phyloP scores from a whole-genome alignment of 192 early-diverging fungal genomes.

The Backusella luteola region DNA sequence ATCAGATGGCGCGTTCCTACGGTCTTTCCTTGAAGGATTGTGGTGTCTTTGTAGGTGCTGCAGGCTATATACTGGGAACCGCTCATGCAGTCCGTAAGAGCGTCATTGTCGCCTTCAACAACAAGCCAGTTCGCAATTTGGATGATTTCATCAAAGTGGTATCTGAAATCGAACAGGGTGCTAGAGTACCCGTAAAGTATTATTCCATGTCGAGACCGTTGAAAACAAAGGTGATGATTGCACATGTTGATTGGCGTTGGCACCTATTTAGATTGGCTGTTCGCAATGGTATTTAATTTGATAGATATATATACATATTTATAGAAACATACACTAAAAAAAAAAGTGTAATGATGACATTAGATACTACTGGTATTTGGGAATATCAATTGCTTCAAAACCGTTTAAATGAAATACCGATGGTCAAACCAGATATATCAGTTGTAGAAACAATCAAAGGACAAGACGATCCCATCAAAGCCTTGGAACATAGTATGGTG shows the following conservation, averaged over 20 bases:
- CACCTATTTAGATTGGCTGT: slow-evolving; percentile 69
- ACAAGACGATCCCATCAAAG: neutral
- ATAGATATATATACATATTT: neutral
- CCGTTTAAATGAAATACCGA: neutral
- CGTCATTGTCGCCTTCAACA: slow-evolving; percentile 61
- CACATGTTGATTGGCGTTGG: slow-evolving; percentile 86
- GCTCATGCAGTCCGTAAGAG: slow-evolving; percentile 59
- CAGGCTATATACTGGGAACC: slow-evolving; percentile 64
- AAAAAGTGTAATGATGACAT: neutral
- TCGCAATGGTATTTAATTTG: slow-evolving; percentile 58
- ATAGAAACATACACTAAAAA: neutral
- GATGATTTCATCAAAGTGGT: slow-evolving; percentile 63
- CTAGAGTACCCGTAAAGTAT: slow-evolving; percentile 53
- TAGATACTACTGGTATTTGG: slow-evolving; percentile 78
- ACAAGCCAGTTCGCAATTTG: slow-evolving; percentile 54
- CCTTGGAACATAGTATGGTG: slow-evolving; percentile 46
- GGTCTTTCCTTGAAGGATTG: slow-evolving; percentile 52
- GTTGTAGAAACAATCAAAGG: neutral
- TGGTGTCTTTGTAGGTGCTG: slow-evolving; percentile 75
- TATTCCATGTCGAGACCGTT: slow-evolving; percentile 77
- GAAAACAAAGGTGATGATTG: slow-evolving; percentile 74
- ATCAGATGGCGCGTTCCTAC: slow-evolving; percentile 70
- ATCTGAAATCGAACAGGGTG: slow-evolving; percentile 55
- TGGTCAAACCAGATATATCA: neutral
- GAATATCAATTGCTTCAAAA: slow-evolving; percentile 58